A percentile compares a stretch with the other conserved stretches of the same genome.
Evolutionary conservation across 371 early-diverging fungal species (phyloP).

Genomic region (Mortierella sp.): DNA sequence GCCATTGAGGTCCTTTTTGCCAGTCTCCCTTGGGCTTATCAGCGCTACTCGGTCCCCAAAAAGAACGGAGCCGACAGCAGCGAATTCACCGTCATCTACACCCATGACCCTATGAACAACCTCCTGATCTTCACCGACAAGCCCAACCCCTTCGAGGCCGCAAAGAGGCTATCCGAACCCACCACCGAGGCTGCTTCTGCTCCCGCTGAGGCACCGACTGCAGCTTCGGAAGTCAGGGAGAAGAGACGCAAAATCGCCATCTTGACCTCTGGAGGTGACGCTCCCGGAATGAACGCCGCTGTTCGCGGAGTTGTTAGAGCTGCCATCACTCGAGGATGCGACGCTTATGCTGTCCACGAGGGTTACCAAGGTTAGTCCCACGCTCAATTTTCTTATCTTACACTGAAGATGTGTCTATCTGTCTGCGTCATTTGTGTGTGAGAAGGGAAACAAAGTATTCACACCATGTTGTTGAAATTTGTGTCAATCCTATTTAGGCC

Average conservation of each 20-base stretch:
- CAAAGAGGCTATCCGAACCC: constrained; percentile 23
- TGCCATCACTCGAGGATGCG: constrained; percentile 86
- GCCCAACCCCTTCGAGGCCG: constrained; percentile 62
- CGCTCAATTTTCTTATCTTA: not conserved
- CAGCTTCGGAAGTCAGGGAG: not conserved
- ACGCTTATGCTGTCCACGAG: constrained; percentile 94
- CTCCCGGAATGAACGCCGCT: constrained; percentile 99
- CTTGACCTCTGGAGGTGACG: constrained; percentile 99
- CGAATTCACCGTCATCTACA: constrained; percentile 64
- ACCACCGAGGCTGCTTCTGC: not conserved
- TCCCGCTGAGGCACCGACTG: not conserved
- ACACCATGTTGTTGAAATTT: not conserved
- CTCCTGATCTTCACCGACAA: constrained; percentile 77
- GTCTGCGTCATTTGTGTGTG: not conserved
- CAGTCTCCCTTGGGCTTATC: constrained; percentile 54
- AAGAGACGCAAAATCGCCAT: constrained; percentile 79
- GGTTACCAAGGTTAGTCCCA: constrained; percentile 92
- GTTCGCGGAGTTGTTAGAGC: constrained; percentile 97
- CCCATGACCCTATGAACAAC: constrained; percentile 86
- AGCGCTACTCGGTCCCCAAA: constrained; percentile 38
- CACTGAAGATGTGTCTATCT: not conserved
- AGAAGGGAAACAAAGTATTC: not conserved
- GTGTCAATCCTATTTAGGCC: constrained; percentile 65
- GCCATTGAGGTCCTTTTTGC: constrained; percentile 41
- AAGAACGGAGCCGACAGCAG: constrained; percentile 20